Evolutionary conservation across 1,139 yeast species (phyloP).

Genomic region (Debaryomyces coudertii): DNA sequence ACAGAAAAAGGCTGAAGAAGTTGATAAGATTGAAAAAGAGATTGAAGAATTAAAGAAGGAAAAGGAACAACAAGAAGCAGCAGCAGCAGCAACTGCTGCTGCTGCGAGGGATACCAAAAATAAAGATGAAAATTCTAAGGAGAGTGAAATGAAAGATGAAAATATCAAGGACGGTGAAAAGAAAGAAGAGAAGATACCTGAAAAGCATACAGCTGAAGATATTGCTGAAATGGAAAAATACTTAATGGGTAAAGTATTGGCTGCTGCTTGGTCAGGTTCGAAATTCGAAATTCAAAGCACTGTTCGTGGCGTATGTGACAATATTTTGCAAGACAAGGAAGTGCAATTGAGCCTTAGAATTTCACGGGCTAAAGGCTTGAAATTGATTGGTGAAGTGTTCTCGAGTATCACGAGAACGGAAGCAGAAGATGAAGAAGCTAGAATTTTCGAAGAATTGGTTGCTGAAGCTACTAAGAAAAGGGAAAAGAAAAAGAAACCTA

Average conservation of each 20-base stretch:
- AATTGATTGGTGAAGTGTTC: slow-evolving; percentile 75
- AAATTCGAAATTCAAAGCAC: slow-evolving; percentile 89
- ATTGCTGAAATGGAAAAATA: slow-evolving; percentile 84
- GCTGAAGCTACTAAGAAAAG: slow-evolving; percentile 90
- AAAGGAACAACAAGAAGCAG: slow-evolving; percentile 13
- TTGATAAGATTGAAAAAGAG: slow-evolving; percentile 25
- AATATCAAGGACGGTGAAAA: slow-evolving; percentile 17
- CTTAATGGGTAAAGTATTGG: slow-evolving; percentile 85
- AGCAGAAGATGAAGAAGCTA: slow-evolving; percentile 89
- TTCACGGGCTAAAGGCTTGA: slow-evolving; percentile 80
- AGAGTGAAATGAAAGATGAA: slow-evolving; percentile 13
- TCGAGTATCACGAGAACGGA: slow-evolving; percentile 67
- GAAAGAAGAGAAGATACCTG: slow-evolving; percentile 33
- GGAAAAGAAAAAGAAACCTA: slow-evolving; percentile 44
- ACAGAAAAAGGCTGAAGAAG: slow-evolving; percentile 26
- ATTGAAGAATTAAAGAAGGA: slow-evolving; percentile 23
- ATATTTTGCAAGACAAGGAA: slow-evolving; percentile 64
- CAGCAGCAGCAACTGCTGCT: slow-evolving; percentile 3
- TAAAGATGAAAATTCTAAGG: slow-evolving; percentile 11
- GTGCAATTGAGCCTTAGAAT: slow-evolving; percentile 59
- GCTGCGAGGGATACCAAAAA: slow-evolving; percentile 1
- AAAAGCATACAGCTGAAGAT: slow-evolving; percentile 75
- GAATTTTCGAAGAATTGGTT: slow-evolving; percentile 86
- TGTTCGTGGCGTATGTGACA: slow-evolving; percentile 82
- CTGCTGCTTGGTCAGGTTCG: slow-evolving; percentile 97